Base-by-base conservation (phyloP, 2,329 filamentous ascomycete genomes). In the Orbilia oligospora region DNA sequence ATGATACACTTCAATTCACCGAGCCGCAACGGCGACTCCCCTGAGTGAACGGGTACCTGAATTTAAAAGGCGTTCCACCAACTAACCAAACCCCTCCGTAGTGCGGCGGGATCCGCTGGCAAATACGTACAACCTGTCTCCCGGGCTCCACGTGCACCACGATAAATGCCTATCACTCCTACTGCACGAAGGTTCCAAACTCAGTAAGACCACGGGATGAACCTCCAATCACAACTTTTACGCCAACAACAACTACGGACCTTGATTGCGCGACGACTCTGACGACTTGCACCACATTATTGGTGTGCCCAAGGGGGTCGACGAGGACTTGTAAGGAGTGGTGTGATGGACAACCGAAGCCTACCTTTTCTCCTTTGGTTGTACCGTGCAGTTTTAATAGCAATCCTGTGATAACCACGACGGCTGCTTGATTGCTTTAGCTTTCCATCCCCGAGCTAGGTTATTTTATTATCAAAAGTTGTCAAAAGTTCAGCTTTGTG, bases 61-160 rank as follows among this genome's bases (percentile, higher is more conserved):
- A 49, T 30, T 3, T 30, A 30, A 30, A 6, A 51, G 51, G 49
- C 41, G 22, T 12, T 16, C 44, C 63, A 20, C 38, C 12, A n/a
- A 24, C 64, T 67, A 49, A 66, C 18, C 55, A 22, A 18, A 36
- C 10, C 14, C 18, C 27, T 49, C 61, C 41, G 16, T 22, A 67
- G 64, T 67, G 67, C 44, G 67, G 67, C 30, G 67, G 38, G 33
- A 53, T 70, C 55, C 67, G 67, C 44, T 70, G 56, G 36, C 67
- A 70, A 63, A 49, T 36, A 1, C 67, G 48, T 41, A 70, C 67
- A 63, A 63, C 67, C 16, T 70, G 67, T 41, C 67, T 36, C 27
- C 53, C 67, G 9, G 67, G 67, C 0, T 70, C 67, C 16, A 70
- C 67, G 3, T 70, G 67, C 27, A 70, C 30, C 51, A 70, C 67